Evolutionary conservation across 1,284 basidiomycete species (phyloP).

Genomic region (Porphyrellus sp.): DNA sequence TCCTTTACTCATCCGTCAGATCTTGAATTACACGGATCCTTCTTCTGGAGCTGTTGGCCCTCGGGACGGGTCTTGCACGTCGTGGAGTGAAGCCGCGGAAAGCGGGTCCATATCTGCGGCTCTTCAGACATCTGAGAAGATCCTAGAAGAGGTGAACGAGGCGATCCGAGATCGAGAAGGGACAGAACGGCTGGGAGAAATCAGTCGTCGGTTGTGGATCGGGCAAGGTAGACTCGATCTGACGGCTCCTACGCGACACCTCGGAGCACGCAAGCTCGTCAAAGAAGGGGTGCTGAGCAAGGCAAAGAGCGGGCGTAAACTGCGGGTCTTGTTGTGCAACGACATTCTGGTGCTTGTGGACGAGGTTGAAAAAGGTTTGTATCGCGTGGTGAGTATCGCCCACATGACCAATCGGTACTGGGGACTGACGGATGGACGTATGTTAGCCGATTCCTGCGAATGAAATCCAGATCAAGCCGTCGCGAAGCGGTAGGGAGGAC

Average conservation of each 20-base stretch:
- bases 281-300: slow-evolving; percentile 81
- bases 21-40: slow-evolving; percentile 73
- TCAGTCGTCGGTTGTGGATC: slow-evolving; percentile 83
- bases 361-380: slow-evolving; percentile 61
- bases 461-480: slow-evolving; percentile 58
- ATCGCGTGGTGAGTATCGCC: slow-evolving; percentile 67
- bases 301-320: slow-evolving; percentile 77
- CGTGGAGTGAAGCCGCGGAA: slow-evolving; percentile 41
- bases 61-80: neutral
- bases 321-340: slow-evolving; percentile 76
- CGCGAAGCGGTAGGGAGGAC: slow-evolving; percentile 58
- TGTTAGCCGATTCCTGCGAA: slow-evolving; percentile 64
- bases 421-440: neutral
- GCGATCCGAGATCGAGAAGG: slow-evolving; percentile 84
- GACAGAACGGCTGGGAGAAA: slow-evolving; percentile 61
- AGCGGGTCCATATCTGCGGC: slow-evolving; percentile 53
- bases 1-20: slow-evolving; percentile 84
- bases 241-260: slow-evolving; percentile 81
- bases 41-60: neutral
- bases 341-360: slow-evolving; percentile 81
- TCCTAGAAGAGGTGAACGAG: slow-evolving; percentile 85
- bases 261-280: slow-evolving; percentile 73
- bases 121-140: slow-evolving; percentile 64
- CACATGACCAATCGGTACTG: neutral
- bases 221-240: slow-evolving; percentile 86